Evolutionary conservation across 2,329 filamentous ascomycete genomes (phyloP), one percentile per base, ranked within the genome.

Genomic region (Parascedosporium putredinis): DNA sequence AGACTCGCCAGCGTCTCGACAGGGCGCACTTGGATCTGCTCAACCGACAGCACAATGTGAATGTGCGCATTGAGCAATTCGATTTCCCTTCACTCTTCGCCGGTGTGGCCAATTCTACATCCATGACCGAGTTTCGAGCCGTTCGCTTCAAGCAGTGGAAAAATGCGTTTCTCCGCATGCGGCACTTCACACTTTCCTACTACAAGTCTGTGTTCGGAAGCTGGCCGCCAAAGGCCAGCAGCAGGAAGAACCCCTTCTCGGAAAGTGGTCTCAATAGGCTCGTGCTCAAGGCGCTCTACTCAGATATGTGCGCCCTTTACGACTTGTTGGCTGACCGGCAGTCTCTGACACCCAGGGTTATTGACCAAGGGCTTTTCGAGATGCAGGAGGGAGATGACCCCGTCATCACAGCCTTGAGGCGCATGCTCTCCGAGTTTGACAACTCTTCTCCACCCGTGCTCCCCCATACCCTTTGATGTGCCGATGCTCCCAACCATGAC

Each of bases 151-250:
- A 89, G 63, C 76, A 78, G 24, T 97, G 93, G 91, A 85, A 79
- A 59, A 72, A 73, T 16, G 76, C 83, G 2, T 97, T 91, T 62
- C 68, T 76, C 52, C 80, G 78, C 50, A 88, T 90, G 73, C 78
- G 88, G 34, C 79, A 80, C 34, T 88, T 89, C 61, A 76, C 84
- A 16, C 70, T 89, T 47, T 70, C 74, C 55, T 83, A 89, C 63
- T 81, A 81, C 61, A 81, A 78, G 62, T 60, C 68, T 10, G 68
- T 70, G 3, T 76, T 82, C 50, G 76, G 77, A 18, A 81, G 75
- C 62, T 94, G 91, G 91, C 90, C 93, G 2, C 91, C 93, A 7
- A 95, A 93, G 64, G 88, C 89, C 2, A 85, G 78, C 58, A 91
- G 83, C 58, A 95, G 94, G 74, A 95, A 94, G 75, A 95, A 95